phyloP scores from a whole-genome alignment of 2,329 filamentous ascomycete genomes.

The Parafenestella ontariensis region DNA sequence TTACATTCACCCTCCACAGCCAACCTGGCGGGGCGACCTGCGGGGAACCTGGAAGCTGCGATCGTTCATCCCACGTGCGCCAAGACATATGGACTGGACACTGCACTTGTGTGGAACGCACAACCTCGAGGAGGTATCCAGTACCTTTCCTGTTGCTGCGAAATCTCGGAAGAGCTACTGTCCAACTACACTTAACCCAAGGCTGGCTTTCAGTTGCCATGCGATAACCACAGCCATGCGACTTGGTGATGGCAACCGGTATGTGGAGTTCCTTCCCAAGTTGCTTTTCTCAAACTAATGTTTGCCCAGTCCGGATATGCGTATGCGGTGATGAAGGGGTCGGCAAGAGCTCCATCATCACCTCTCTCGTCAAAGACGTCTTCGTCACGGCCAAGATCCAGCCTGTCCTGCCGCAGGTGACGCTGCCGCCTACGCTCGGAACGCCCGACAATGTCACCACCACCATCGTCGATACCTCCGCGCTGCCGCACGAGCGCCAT shows the following conservation, averaged over 20 bases:
- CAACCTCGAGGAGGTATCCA: background rate
- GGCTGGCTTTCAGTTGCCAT: slow-evolving; percentile 5
- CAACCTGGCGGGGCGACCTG: slow-evolving; percentile 1
- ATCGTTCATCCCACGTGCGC: slow-evolving; percentile 1
- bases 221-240: slow-evolving; percentile 26
- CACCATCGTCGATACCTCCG: slow-evolving; percentile 96
- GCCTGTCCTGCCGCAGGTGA: slow-evolving; percentile 90
- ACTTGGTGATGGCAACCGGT: slow-evolving; percentile 36
- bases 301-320: slow-evolving; percentile 78
- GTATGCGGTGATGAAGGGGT: slow-evolving; percentile 91
- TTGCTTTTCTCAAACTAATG: slow-evolving; percentile 1
- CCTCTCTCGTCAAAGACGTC: slow-evolving; percentile 94
- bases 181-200: background rate
- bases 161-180: background rate
- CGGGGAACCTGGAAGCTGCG: background rate
- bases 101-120: background rate
- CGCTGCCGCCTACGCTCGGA: slow-evolving; percentile 88
- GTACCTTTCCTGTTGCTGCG: background rate
- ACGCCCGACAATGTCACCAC: slow-evolving; percentile 97
- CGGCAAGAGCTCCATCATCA: slow-evolving; percentile 69
- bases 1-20: background rate
- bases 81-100: background rate
- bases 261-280: slow-evolving; percentile 17
- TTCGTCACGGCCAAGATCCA: slow-evolving; percentile 97
- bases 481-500: slow-evolving; percentile 89